These are phyloP conservation scores for Mortierella sp. DNA, from an alignment of 371 early-diverging fungal species.

Conservation along the genomic window DNA sequence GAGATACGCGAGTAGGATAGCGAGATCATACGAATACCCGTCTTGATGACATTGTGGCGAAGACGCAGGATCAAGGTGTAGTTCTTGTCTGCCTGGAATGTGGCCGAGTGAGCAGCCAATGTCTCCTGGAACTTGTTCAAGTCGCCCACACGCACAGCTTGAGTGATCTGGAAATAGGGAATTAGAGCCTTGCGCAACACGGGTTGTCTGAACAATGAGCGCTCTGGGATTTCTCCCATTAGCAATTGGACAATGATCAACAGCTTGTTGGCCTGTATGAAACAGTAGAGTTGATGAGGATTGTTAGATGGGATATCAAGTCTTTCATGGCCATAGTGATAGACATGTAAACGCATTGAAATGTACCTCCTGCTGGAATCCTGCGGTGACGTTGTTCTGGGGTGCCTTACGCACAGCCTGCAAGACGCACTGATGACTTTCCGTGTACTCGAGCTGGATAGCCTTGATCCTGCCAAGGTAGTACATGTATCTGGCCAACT, in stretches of 20 bases:
- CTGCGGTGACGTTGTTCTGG: conserved; percentile 85
- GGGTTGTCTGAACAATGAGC: conserved; percentile 90
- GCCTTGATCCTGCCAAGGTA: conserved; percentile 95
- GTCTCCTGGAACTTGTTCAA: conserved; percentile 92
- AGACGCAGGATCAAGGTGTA: conserved; percentile 91
- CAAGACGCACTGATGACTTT: conserved; percentile 84
- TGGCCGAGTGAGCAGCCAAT: conserved; percentile 74
- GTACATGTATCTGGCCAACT: conserved; percentile 95
- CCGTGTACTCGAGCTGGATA: conserved; percentile 95
- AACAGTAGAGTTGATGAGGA: not conserved
- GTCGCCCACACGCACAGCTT: conserved; percentile 96
- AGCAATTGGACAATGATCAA: conserved; percentile 95
- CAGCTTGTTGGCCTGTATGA: conserved; percentile 84
- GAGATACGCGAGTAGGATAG: conserved; percentile 95
- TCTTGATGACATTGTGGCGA: conserved; percentile 98
- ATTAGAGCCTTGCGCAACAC: conserved; percentile 82
- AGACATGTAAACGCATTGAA: no score
- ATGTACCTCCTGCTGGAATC: conserved; percentile 91
- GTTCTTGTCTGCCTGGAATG: conserved; percentile 90
- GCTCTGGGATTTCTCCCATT: conserved; percentile 97
- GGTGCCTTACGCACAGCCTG: conserved; percentile 97
- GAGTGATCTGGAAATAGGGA: conserved; percentile 94
- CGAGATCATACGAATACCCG: conserved; percentile 96
- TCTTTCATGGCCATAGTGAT: no score
- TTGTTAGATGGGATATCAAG: no score